Conservation (phyloP, 2,329 filamentous ascomycete genomes). For the Apiospora malaysiana region DNA sequence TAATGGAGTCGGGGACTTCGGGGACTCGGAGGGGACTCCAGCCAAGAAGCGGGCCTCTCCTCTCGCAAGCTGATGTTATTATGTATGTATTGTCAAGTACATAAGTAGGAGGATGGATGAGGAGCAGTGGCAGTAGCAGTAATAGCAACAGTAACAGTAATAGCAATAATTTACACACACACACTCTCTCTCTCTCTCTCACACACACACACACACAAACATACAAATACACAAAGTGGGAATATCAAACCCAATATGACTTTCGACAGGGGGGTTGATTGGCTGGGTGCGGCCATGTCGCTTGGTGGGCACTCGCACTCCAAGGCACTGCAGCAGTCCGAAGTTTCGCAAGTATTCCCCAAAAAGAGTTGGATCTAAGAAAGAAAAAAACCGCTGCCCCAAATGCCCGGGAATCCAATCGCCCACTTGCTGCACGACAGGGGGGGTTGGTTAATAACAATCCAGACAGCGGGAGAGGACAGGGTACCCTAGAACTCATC, state of each 20-base stretch:
- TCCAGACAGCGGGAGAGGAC: not conserved
- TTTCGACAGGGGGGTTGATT: not conserved
- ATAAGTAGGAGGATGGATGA: no score
- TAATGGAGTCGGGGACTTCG: not conserved
- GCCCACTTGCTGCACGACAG: not conserved
- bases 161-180: no score
- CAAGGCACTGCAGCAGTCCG: conserved; percentile 11
- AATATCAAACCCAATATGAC: conserved; percentile 7
- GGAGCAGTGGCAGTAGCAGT: no score
- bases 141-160: not conserved
- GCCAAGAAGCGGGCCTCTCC: not conserved
- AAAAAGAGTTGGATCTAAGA: conserved; percentile 14
- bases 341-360: conserved; percentile 16
- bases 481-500: not conserved
- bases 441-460: not conserved
- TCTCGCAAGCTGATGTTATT: no score
- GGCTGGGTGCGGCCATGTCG: not conserved
- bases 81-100: no score
- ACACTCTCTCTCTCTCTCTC: no score
- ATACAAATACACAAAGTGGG: not conserved
- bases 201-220: no score
- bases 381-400: conserved; percentile 5
- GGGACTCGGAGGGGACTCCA: not conserved
- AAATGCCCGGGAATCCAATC: conserved; percentile 8
- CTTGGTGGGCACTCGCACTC: conserved; percentile 4